Evolutionary conservation across 2,329 filamentous ascomycete genomes (phyloP).

Genomic region (Claviceps fusiformis): DNA sequence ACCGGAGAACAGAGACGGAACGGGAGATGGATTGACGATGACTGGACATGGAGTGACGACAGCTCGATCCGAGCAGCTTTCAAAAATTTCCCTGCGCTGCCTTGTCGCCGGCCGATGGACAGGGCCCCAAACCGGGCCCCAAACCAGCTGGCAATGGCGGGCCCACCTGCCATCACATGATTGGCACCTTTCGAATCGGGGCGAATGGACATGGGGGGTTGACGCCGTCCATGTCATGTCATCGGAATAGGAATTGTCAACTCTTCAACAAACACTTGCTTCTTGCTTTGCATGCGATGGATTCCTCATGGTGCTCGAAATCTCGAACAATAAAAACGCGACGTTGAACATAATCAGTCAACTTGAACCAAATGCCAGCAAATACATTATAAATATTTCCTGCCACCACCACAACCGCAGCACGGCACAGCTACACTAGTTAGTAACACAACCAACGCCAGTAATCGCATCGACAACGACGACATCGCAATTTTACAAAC

Average conservation of each 20-base stretch:
- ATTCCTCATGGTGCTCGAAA: background rate
- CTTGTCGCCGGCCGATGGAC: background rate
- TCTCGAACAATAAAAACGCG: background rate
- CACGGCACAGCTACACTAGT: background rate
- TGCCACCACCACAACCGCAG: too few relatives aligned
- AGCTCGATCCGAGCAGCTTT: background rate
- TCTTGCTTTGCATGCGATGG: background rate
- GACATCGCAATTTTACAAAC: background rate
- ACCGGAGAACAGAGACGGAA: background rate
- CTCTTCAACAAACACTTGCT: background rate
- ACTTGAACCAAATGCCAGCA: background rate
- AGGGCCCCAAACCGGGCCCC: too few relatives aligned
- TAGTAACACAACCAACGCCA: background rate
- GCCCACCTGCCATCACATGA: constrained; percentile 5
- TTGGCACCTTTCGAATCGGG: background rate
- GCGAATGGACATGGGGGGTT: background rate
- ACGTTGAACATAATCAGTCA: background rate
- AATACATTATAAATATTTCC: too few relatives aligned
- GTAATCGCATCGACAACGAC: background rate
- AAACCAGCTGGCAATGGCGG: background rate
- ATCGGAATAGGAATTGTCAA: background rate
- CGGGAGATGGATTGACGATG: background rate
- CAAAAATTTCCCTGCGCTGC: background rate
- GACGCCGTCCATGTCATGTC: background rate
- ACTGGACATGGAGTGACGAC: background rate